Evolutionary conservation across 1,284 basidiomycete species (phyloP).

Genomic region (Inonotus obliquus): DNA sequence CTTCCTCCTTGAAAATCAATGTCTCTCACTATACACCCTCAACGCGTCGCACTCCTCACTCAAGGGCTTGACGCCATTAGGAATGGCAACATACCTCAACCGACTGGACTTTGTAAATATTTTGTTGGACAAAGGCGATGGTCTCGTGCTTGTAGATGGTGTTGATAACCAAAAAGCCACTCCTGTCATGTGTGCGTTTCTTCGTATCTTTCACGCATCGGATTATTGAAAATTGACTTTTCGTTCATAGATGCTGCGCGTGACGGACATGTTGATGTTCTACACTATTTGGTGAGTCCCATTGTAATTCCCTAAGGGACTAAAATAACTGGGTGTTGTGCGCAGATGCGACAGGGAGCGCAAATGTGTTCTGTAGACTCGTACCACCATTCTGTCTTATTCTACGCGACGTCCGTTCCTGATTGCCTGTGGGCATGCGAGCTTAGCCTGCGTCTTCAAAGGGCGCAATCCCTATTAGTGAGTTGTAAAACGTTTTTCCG

Average conservation of each 20-base stretch:
- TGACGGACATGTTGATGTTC: conserved; percentile 60
- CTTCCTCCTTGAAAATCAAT: conserved; percentile 46
- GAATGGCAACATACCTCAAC: conserved; percentile 71
- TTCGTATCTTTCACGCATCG: neutral
- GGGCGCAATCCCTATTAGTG: conserved; percentile 55
- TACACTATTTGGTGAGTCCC: conserved; percentile 51
- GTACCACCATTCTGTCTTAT: conserved; percentile 62
- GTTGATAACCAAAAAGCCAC: conserved; percentile 68
- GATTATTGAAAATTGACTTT: neutral
- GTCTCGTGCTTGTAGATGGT: conserved; percentile 62
- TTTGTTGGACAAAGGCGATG: conserved; percentile 54
- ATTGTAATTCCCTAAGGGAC: conserved; percentile 12
- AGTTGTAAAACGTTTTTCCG: conserved; percentile 15
- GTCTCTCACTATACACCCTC: conserved; percentile 58
- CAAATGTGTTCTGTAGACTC: conserved; percentile 65
- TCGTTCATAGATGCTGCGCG: conserved; percentile 57
- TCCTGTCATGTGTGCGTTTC: conserved; percentile 67
- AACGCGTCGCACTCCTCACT: conserved; percentile 62
- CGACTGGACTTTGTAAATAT: conserved; percentile 49
- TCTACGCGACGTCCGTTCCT: conserved; percentile 58
- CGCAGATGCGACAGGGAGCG: conserved; percentile 58
- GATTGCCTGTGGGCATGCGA: conserved; percentile 65
- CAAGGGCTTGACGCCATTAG: conserved; percentile 67
- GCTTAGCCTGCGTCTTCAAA: conserved; percentile 51
- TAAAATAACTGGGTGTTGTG: conserved; percentile 21